Conservation (phyloP, 129 eudicot genomes). For the Pseudognaphalium luteoalbum region DNA sequence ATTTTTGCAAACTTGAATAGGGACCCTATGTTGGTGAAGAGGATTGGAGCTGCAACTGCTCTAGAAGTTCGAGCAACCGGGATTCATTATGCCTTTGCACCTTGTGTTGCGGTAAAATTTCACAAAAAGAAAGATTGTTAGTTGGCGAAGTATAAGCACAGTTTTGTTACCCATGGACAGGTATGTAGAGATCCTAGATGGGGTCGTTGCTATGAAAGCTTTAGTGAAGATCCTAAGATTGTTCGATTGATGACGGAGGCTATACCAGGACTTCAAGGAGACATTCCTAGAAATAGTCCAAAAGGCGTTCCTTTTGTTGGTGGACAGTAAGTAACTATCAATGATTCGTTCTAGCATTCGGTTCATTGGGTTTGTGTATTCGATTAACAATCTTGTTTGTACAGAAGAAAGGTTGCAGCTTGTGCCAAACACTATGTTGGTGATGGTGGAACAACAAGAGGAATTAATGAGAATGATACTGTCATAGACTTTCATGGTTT, state of each 20-base stretch:
- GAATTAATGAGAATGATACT: slow-evolving; percentile 53
- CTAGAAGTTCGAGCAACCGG: slow-evolving; percentile 93
- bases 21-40: slow-evolving; percentile 61
- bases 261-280: slow-evolving; percentile 46
- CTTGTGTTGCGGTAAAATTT: slow-evolving; percentile 64
- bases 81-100: slow-evolving; percentile 72
- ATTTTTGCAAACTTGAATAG: slow-evolving; percentile 35
- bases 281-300: slow-evolving; percentile 35
- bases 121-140: too few species aligned
- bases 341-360: too few species aligned
- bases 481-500: slow-evolving; percentile 36
- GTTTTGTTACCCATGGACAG: slow-evolving; percentile 26
- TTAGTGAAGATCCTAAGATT: slow-evolving; percentile 52
- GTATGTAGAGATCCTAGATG: slow-evolving; percentile 67
- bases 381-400: too few species aligned
- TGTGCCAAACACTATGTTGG: slow-evolving; percentile 65
- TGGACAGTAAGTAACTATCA: slow-evolving; percentile 29
- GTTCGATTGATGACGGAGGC: slow-evolving; percentile 43
- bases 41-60: slow-evolving; percentile 89
- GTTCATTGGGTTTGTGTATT: background rate
- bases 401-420: slow-evolving; percentile 33
- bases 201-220: slow-evolving; percentile 59
- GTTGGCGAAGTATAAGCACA: slow-evolving; percentile 18
- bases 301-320: slow-evolving; percentile 41
- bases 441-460: slow-evolving; percentile 61